These are phyloP conservation scores for Cyphellophora europaea DNA, from an alignment of 2,329 filamentous ascomycete genomes.

Conservation along the genomic window DNA sequence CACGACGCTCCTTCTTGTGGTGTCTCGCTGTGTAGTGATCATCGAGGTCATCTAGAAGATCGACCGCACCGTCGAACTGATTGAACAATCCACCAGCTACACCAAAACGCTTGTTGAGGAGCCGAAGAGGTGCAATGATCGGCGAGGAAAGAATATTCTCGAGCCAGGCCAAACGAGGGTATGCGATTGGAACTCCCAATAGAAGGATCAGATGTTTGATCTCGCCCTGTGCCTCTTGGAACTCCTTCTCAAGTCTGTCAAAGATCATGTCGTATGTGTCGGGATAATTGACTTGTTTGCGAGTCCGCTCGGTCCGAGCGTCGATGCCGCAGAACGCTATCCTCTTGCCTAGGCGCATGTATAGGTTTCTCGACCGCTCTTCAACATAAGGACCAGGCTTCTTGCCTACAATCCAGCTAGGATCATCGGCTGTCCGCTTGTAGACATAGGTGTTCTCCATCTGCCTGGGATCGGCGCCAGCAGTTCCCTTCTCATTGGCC, in stretches of 20 bases:
- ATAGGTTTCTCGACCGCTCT: slow-evolving; percentile 51
- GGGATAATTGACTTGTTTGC: slow-evolving; percentile 84
- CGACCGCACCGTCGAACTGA: slow-evolving; percentile 71
- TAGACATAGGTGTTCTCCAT: slow-evolving; percentile 65
- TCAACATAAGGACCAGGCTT: slow-evolving; percentile 61
- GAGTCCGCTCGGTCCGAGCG: slow-evolving; percentile 64
- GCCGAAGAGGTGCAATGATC: slow-evolving; percentile 76
- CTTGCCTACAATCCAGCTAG: slow-evolving; percentile 70
- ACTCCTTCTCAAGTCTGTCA: slow-evolving; percentile 42
- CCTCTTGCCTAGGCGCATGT: slow-evolving; percentile 55
- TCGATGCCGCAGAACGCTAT: slow-evolving; percentile 55
- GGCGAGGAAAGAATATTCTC: slow-evolving; percentile 86
- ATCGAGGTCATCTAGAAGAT: slow-evolving; percentile 56
- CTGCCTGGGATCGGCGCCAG: slow-evolving; percentile 58
- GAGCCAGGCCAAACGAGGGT: slow-evolving; percentile 79
- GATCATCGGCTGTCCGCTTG: slow-evolving; percentile 47
- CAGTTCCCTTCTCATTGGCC: slow-evolving; percentile 36
- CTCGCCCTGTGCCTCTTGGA: slow-evolving; percentile 40
- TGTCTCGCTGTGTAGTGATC: slow-evolving; percentile 79
- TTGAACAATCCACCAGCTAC: slow-evolving; percentile 82
- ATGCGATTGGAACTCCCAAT: slow-evolving; percentile 62
- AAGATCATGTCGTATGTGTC: slow-evolving; percentile 56
- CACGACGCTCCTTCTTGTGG: slow-evolving; percentile 79
- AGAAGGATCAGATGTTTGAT: slow-evolving; percentile 56
- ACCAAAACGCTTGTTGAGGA: slow-evolving; percentile 84